phyloP scores from a whole-genome alignment of 1,139 yeast species.

The Yamadazyma dendronema region DNA sequence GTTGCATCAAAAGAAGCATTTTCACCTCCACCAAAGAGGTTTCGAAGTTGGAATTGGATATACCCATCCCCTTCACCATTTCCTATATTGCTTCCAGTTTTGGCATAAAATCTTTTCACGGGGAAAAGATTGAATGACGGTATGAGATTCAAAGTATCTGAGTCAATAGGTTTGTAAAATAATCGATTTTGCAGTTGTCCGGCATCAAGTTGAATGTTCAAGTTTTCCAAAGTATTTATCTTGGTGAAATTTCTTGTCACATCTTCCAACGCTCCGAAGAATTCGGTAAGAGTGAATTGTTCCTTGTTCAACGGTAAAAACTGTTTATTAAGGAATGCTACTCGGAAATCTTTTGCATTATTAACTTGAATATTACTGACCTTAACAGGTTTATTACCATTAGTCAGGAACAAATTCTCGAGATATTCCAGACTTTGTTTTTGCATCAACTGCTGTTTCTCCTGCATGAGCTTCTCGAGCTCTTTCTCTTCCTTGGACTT shows the following conservation, averaged over 20 bases:
- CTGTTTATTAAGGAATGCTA: constrained; percentile 52
- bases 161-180: constrained; percentile 3
- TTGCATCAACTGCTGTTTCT: constrained; percentile 33
- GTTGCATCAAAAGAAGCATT: constrained; percentile 71
- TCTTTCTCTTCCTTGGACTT: constrained; percentile 29
- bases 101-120: constrained; percentile 65
- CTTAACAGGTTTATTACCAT: constrained; percentile 43
- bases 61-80: constrained; percentile 96
- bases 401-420: constrained; percentile 40
- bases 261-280: constrained; percentile 40
- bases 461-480: constrained; percentile 26
- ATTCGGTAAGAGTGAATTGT: constrained; percentile 31
- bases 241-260: constrained; percentile 41
- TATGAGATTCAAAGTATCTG: constrained; percentile 39
- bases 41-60: constrained; percentile 69
- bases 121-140: constrained; percentile 63
- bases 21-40: constrained; percentile 90
- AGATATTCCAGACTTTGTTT: constrained; percentile 42
- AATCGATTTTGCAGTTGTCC: constrained; percentile 7
- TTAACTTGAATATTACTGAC: constrained; percentile 51
- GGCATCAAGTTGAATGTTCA: constrained; percentile 39
- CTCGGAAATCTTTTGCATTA: constrained; percentile 53
- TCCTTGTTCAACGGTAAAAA: constrained; percentile 47
- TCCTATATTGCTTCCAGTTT: constrained; percentile 92
- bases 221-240: constrained; percentile 46